Evolutionary conservation across 495 filamentous ascomycete genomes (phyloP), one percentile per base, ranked within the genome.

Genomic region (Pyrenula massariospora): DNA sequence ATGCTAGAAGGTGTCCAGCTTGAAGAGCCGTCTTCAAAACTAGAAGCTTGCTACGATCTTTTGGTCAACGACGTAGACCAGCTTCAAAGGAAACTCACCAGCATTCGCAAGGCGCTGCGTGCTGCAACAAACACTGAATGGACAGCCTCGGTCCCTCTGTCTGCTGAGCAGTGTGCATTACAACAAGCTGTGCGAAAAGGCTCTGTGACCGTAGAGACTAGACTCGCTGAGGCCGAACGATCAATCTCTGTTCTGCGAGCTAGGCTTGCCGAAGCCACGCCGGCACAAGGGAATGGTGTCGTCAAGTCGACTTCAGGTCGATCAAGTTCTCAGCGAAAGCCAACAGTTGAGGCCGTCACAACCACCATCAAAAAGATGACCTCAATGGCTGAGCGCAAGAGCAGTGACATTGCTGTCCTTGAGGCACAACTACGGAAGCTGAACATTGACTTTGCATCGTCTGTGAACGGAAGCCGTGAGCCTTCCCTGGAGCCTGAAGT

Each of bases 361-460:
- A 87, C 86, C 53, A 97, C 94, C 3, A 95, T 99, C 59, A 73
- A 74, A 54, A 96, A 93, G 56, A 88, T 99, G 82, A 97, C 91
- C 54, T 81, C 72, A 58, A 95, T 96, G 88, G 85, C 85, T 0
- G 88, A 96, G 73, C 84, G 84, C 68, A 87, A 84, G 65, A 89
- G 85, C 66, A 84, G 82, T 50, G 93, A 97, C 60, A 84, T 97
- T 52, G 89, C 95, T 67, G 80, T 94, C 11, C 77, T 97, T 24
- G 93, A 96, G 66, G 79, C 81, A 36, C 87, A 95, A 60, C 84
- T 97, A 73, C 80, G 83, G 24, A 84, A 81, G 53, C 73, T 95
- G 10, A 77, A 86, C 2, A 63, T 90, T 3, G 68, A 74, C 55
- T 66, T 86, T 2, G 50, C 8, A 21, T 65, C 75, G 0, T 73